Conservation (phyloP, 768 basidiomycete species). For the Mycena alexandri region DNA sequence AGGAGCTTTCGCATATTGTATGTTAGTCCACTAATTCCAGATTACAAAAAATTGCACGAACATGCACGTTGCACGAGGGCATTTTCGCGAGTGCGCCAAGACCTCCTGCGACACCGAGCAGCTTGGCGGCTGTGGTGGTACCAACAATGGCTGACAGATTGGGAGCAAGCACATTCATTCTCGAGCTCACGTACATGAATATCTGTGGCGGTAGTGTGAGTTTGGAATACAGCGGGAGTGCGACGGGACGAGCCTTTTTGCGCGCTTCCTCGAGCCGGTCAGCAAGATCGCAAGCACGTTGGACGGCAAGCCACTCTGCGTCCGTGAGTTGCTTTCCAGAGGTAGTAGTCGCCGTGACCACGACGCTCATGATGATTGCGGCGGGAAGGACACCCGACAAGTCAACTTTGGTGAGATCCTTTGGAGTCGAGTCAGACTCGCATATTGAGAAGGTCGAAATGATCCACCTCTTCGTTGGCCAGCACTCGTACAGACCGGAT, state of each 20-base stretch:
- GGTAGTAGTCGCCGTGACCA: slow-evolving; percentile 94
- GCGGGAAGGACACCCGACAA: slow-evolving; percentile 84
- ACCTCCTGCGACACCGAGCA: slow-evolving; percentile 97
- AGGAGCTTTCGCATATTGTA: slow-evolving; percentile 78
- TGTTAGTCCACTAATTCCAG: background rate
- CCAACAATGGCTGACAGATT: slow-evolving; percentile 99
- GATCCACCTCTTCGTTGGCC: slow-evolving; percentile 81
- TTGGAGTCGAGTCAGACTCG: slow-evolving; percentile 16
- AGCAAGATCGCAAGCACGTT: slow-evolving; percentile 90
- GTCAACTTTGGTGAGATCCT: slow-evolving; percentile 92
- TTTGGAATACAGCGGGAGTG: background rate
- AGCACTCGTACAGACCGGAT: slow-evolving; percentile 91
- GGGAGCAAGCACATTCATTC: slow-evolving; percentile 98
- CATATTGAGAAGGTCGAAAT: slow-evolving; percentile 1
- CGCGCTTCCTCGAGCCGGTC: slow-evolving; percentile 90
- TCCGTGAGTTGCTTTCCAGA: slow-evolving; percentile 79
- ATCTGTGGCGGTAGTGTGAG: slow-evolving; percentile 66
- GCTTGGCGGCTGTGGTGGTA: slow-evolving; percentile 97
- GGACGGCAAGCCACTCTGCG: slow-evolving; percentile 82
- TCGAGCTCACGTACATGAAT: slow-evolving; percentile 98
- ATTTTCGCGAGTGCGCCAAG: slow-evolving; percentile 91
- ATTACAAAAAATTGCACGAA: slow-evolving; percentile 54
- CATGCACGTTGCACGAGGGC: slow-evolving; percentile 96
- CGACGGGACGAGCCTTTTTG: slow-evolving; percentile 71
- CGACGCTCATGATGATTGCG: slow-evolving; percentile 95